Evolutionary conservation across 306 rosid genomes (phyloP).

Genomic region (Morella rubra): DNA sequence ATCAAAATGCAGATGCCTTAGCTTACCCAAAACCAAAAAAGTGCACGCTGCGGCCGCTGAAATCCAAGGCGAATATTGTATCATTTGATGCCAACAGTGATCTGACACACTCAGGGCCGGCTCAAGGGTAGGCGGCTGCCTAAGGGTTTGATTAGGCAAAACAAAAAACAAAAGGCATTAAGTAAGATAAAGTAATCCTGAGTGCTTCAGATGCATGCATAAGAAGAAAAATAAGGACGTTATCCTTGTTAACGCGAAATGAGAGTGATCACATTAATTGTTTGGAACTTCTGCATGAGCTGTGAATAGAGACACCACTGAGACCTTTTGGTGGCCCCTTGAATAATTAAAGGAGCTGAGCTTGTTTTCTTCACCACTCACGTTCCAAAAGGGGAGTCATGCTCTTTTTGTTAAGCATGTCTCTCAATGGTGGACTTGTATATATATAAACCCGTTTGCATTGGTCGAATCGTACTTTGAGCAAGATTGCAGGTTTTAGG

Average conservation of each 20-base stretch:
- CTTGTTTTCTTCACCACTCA: conserved; percentile 40
- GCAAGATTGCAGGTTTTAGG: neutral
- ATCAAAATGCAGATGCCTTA: no score
- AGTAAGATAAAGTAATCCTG: neutral
- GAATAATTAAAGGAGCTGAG: conserved; percentile 25
- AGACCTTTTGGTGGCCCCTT: conserved; percentile 37
- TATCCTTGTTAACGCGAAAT: no score
- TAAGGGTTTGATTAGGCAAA: no score
- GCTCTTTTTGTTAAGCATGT: neutral
- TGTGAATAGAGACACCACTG: conserved; percentile 1
- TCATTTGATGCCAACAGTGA: neutral
- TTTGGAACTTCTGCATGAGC: neutral
- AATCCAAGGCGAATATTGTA: neutral
- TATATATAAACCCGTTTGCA: neutral
- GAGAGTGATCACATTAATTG: no score
- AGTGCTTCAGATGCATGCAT: neutral
- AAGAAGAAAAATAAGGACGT: neutral
- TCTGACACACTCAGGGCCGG: no score
- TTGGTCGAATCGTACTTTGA: neutral
- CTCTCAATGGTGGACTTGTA: no score
- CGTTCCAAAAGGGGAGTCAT: conserved; percentile 10
- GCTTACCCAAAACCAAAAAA: no score
- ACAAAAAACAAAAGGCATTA: no score
- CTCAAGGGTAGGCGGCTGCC: no score
- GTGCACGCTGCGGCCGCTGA: neutral